Evolutionary conservation across 805 yeast species (phyloP), one percentile per base, ranked within the genome.

Genomic region (Pichia nakasei): DNA sequence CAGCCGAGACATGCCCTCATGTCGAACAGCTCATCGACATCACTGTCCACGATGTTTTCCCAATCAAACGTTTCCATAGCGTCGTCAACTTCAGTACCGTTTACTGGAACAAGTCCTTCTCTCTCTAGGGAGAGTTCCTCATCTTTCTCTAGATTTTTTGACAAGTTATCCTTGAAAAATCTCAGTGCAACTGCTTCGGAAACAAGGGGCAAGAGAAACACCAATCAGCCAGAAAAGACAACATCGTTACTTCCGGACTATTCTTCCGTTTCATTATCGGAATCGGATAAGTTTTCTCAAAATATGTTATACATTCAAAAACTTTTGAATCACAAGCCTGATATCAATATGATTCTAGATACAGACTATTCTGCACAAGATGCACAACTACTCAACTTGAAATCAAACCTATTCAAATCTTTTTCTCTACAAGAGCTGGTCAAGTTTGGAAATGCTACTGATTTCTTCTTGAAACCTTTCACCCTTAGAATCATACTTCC

Each of bases 381-480:
- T 11, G 44, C 50, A 4, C 44, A 37, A 31, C 22, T 32, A 33
- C 29, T 36, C 6, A 37, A 35, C 19, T 35, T 35, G 5, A 32
- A 41, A 33, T 44, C 48, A 19, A 17, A 29, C 11, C 17, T 38
- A 7, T 29, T 51, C 4, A 41, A 45, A 38, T 42, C 59, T 3
- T 56, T 47, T 33, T 60, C 66, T 6, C 41, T 63, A 33, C 66
- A 63, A 45, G 62, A 63, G 31, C 41, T 63, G 13, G 38, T 54
- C 4, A 49, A 49, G 33, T 60, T 56, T 44, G 67, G 67, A 12
- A 59, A 54, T 38, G 67, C 66, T 5, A 36, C 57, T 4, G 67
- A 63, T 41, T 56, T 43, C 26, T 49, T 45, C 3, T 34, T 22
- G 9, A 56, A 51, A 39, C 65, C 67, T 13, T 63, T 60, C 49